Evolutionary conservation across 164 flowering plant genomes (phyloP).

Genomic region (Cinnamomum micranthum): DNA sequence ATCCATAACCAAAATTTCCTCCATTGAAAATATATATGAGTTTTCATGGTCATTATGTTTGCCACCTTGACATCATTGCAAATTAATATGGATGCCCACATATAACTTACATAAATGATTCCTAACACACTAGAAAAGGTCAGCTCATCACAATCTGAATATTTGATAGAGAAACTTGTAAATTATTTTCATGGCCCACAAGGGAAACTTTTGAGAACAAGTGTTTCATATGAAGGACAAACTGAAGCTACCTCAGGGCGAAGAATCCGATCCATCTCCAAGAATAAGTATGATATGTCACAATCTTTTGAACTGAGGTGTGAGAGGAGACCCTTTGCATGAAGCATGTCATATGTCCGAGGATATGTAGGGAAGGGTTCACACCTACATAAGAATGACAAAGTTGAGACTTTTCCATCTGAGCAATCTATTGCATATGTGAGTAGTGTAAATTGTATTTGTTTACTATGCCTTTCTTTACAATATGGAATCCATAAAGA

Average conservation of each 20-base stretch:
- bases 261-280: slow-evolving; percentile 93
- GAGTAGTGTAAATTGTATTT: neutral
- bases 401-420: neutral
- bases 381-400: slow-evolving; percentile 54
- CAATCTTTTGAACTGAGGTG: slow-evolving; percentile 50
- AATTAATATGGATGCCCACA: too few relatives aligned
- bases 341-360: slow-evolving; percentile 94
- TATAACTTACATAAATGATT: too few relatives aligned
- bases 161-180: too few relatives aligned
- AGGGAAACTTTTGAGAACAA: too few relatives aligned
- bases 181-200: too few relatives aligned
- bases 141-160: too few relatives aligned
- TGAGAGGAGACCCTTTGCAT: slow-evolving; percentile 83
- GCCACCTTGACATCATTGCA: too few relatives aligned
- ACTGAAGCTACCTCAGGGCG: slow-evolving; percentile 75
- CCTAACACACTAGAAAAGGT: too few relatives aligned
- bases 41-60: too few relatives aligned
- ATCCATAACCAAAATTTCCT: too few relatives aligned
- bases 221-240: too few relatives aligned
- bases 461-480: neutral
- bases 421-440: neutral
- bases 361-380: slow-evolving; percentile 98
- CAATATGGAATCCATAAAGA: neutral
- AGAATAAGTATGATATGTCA: slow-evolving; percentile 50
- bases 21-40: too few relatives aligned